Evolutionary conservation across 73 alveolate species (phyloP).

Genomic region (Paramecium pentaurelia): DNA sequence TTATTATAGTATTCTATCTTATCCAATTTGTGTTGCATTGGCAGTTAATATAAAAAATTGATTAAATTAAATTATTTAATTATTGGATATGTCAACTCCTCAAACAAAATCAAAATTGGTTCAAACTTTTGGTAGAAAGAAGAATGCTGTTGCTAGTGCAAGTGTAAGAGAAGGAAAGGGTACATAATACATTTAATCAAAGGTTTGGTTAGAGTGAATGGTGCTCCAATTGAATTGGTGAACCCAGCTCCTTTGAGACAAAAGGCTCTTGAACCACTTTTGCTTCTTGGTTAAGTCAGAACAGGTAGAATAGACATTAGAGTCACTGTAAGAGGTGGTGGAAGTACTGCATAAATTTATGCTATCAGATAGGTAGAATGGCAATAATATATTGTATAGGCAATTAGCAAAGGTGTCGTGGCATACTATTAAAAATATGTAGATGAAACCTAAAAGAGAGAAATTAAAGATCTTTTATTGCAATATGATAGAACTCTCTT

Average conservation of each 20-base stretch:
- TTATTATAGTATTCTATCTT: neutral
- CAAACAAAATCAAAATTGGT: conserved; percentile 66
- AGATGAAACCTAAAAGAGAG: conserved; percentile 93
- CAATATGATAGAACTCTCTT: conserved; percentile 96
- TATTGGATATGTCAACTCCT: conserved; percentile 46
- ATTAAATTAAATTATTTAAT: neutral
- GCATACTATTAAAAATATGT: conserved; percentile 92
- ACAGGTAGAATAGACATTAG: conserved; percentile 88
- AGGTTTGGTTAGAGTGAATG: conserved; percentile 89
- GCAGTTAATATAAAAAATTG: neutral
- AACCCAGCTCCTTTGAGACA: conserved; percentile 94
- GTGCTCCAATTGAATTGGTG: conserved; percentile 91
- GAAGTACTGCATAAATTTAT: conserved; percentile 90
- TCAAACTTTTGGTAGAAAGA: conserved; percentile 95
- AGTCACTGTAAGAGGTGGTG: conserved; percentile 96
- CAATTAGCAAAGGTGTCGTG: conserved; percentile 96
- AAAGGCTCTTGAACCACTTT: conserved; percentile 94
- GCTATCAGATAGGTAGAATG: conserved; percentile 87
- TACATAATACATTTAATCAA: neutral
- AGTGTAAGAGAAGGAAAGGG: conserved; percentile 84
- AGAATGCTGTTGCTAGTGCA: conserved; percentile 96
- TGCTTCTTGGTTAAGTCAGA: conserved; percentile 89
- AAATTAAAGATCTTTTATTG: conserved; percentile 85
- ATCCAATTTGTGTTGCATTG: neutral
- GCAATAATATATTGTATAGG: conserved; percentile 43